phyloP scores from a whole-genome alignment of 257 asterid genomes.

The Linaria vulgaris region DNA sequence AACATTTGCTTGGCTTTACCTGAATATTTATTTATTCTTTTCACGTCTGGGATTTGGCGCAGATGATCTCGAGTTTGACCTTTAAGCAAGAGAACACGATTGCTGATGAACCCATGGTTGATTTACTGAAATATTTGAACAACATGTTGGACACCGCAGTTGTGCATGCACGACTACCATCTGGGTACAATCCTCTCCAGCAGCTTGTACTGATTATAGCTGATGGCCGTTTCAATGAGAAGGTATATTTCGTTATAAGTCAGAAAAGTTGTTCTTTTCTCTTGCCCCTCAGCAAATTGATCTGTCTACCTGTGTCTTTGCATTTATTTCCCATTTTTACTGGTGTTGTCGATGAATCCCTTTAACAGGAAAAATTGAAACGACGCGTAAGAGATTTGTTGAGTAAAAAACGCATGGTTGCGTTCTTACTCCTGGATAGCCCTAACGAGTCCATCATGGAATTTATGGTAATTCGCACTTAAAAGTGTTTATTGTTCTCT shows the following conservation, averaged over 20 bases:
- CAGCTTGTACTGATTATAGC: constrained; percentile 93
- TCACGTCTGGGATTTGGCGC: constrained; percentile 19
- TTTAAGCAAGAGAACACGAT: constrained; percentile 88
- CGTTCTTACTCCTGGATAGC: constrained; percentile 76
- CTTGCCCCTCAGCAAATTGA: background rate
- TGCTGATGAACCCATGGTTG: constrained; percentile 76
- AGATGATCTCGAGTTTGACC: constrained; percentile 92
- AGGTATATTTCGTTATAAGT: constrained; percentile 41
- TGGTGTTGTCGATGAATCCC: background rate
- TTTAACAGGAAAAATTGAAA: constrained; percentile 57
- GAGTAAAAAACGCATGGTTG: constrained; percentile 82
- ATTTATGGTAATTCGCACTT: constrained; percentile 38
- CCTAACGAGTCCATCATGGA: constrained; percentile 70
- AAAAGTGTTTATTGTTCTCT: background rate
- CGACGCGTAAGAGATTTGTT: constrained; percentile 73
- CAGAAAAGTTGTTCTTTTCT: background rate
- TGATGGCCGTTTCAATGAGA: constrained; percentile 87
- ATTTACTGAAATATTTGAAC: constrained; percentile 72
- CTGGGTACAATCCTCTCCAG: constrained; percentile 88
- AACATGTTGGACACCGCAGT: constrained; percentile 65
- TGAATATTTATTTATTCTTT: constrained; percentile 13
- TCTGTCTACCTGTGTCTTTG: background rate
- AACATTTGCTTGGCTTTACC: background rate
- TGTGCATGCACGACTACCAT: constrained; percentile 67
- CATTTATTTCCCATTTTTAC: background rate